phyloP scores from a whole-genome alignment of 1,139 yeast genomes.

The Pichia inconspicua region DNA sequence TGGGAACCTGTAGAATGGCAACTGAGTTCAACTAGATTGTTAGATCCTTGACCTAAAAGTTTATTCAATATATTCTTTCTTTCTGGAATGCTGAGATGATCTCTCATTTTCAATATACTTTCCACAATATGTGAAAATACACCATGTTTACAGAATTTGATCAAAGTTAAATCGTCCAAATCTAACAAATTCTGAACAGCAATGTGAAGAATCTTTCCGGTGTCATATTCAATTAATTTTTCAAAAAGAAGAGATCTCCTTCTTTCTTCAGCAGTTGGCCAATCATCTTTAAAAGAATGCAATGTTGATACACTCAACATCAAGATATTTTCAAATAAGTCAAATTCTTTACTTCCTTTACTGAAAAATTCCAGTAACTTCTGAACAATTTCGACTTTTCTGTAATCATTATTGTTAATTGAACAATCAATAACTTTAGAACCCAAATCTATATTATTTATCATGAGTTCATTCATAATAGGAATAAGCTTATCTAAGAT shows the following conservation, averaged over 20 bases:
- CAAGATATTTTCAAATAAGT: constrained; percentile 59
- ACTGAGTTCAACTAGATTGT: constrained; percentile 45
- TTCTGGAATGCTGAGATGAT: constrained; percentile 45
- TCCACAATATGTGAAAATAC: constrained; percentile 85
- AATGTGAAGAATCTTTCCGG: constrained; percentile 43
- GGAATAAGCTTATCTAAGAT: constrained; percentile 69
- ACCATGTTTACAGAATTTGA: constrained; percentile 77
- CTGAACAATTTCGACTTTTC: constrained; percentile 55
- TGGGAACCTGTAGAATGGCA: constrained; percentile 92
- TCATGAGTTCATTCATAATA: constrained; percentile 51
- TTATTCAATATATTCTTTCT: constrained; percentile 64
- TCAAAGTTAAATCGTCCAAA: constrained; percentile 31
- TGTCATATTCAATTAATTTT: constrained; percentile 58
- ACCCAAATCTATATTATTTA: constrained; percentile 66
- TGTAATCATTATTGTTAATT: constrained; percentile 47
- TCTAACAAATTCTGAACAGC: constrained; percentile 55
- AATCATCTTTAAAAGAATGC: constrained; percentile 76
- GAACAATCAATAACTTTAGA: constrained; percentile 65
- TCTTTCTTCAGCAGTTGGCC: constrained; percentile 90
- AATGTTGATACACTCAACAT: constrained; percentile 61
- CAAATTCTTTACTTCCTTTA: constrained; percentile 36
- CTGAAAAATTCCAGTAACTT: constrained; percentile 41
- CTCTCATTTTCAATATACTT: constrained; percentile 40
- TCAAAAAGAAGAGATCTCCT: constrained; percentile 71
- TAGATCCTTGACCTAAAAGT: constrained; percentile 33